These are phyloP conservation scores for Mallotus repandus DNA, from an alignment of 441 rosid genomes.

Conservation along the genomic window DNA sequence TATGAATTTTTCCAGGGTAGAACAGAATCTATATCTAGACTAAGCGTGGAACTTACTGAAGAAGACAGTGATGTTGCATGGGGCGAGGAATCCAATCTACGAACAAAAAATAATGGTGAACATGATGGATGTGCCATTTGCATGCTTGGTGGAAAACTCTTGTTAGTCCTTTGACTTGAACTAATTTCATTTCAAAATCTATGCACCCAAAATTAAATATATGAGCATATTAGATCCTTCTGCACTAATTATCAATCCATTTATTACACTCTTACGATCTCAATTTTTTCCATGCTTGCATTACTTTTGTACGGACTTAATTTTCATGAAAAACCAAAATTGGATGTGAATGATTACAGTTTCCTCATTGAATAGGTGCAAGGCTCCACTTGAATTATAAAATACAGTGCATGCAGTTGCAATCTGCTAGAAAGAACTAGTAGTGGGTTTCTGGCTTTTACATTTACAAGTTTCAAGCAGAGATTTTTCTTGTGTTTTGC, in stretches of 20 bases:
- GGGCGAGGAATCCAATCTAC: constrained; percentile 6
- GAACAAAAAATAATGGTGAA: background rate
- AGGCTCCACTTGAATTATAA: background rate
- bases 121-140: background rate
- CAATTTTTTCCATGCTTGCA: too few species aligned
- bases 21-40: background rate
- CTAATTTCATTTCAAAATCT: background rate
- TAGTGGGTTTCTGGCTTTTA: background rate
- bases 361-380: background rate
- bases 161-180: constrained; percentile 3
- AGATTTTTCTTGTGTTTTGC: background rate
- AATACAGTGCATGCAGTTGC: background rate
- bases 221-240: too few species aligned
- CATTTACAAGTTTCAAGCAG: background rate
- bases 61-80: constrained; percentile 6
- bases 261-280: background rate
- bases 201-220: background rate
- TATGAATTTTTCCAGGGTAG: background rate
- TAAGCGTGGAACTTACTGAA: background rate
- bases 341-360: too few species aligned
- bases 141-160: constrained; percentile 14
- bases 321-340: too few species aligned
- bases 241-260: too few species aligned
- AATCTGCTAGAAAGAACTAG: background rate
- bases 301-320: too few species aligned